These are phyloP conservation scores for Fusarium sterilihyphosum DNA, from an alignment of 2,329 filamentous ascomycete genomes.

Conservation along the genomic window DNA sequence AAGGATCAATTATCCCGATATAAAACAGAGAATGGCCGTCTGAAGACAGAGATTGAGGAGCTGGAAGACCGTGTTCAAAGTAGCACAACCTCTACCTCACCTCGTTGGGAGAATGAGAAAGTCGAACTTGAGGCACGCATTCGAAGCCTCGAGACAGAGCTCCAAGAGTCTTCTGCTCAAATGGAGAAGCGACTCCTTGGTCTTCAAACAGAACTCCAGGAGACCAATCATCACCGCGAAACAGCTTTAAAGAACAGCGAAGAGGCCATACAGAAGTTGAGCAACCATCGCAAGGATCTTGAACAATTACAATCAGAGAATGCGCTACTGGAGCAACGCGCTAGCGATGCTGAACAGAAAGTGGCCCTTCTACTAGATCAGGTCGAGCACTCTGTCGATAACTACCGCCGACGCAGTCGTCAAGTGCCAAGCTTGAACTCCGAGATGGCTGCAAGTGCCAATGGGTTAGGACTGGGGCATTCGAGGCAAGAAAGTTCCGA, in stretches of 20 bases:
- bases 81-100: constrained; percentile 54
- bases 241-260: constrained; percentile 66
- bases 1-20: constrained; percentile 96
- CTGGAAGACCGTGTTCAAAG: constrained; percentile 64
- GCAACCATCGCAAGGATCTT: constrained; percentile 71
- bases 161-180: constrained; percentile 70
- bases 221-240: constrained; percentile 75
- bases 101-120: constrained; percentile 81
- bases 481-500: constrained; percentile 67
- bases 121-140: constrained; percentile 74
- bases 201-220: constrained; percentile 75
- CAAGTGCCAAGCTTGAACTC: constrained; percentile 64
- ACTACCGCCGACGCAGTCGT: constrained; percentile 83
- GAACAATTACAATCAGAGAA: constrained; percentile 89
- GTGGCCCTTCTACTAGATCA: constrained; percentile 94
- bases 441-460: constrained; percentile 50
- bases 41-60: constrained; percentile 83
- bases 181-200: constrained; percentile 77
- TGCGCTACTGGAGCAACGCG: constrained; percentile 80
- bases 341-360: constrained; percentile 89
- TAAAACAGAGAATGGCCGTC: constrained; percentile 83
- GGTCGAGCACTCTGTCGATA: constrained; percentile 92
- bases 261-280: constrained; percentile 66
- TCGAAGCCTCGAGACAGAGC: constrained; percentile 72
- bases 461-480: constrained; percentile 55